Base-by-base conservation (phyloP, 2,329 filamentous ascomycete species). In the Colletotrichum magnum region DNA sequence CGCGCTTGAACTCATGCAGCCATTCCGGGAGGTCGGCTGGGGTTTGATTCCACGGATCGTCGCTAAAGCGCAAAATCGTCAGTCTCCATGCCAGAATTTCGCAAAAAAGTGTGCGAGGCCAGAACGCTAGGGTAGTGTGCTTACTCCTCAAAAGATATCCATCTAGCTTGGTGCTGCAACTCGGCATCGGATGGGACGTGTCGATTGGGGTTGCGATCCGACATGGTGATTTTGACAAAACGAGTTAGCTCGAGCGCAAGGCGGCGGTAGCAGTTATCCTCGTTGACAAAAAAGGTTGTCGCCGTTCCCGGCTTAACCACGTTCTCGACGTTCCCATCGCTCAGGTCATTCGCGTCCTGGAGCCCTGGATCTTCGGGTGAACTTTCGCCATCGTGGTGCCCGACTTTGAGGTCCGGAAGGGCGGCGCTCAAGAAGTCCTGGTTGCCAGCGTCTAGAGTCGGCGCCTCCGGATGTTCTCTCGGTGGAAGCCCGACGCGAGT, bases 41-140 rank as follows among this genome's bases (percentile, higher is more conserved):
- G 2, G 80, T 82, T 56, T 81, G 80, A 56, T 82, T 82, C 81
- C 80, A 82, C 2, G 78, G 76, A 59, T 82, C 80, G 28, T 80
- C 79, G 6, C 68, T 70, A 4, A 5, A 1, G 3, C 10, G n/a
- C 13, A n/a, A 7, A 1, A 21, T 7, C n/a, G 3, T 43, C 15
- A 53, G 50, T 32, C n/a, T 18, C 21, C 16, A 18, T 47, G 9
- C n/a, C 21, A 4, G n/a, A 48, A 48, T n/a, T 10, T 10, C n/a
- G 2, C 50, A 0, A 43, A 43, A 53, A 9, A 10, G 21, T 3
- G 21, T 51, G 4, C 7, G 6, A 21, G 48, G 48, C 9, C 18
- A 51, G 9, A 15, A 18, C 3, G 7, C 15, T 2, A 32, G 21
- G 28, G 9, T 32, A 36, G 32, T 36, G 10, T 4, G 52, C 75